Base-by-base conservation (phyloP, 768 basidiomycete genomes). In the Phlegmacium glaucopus region DNA sequence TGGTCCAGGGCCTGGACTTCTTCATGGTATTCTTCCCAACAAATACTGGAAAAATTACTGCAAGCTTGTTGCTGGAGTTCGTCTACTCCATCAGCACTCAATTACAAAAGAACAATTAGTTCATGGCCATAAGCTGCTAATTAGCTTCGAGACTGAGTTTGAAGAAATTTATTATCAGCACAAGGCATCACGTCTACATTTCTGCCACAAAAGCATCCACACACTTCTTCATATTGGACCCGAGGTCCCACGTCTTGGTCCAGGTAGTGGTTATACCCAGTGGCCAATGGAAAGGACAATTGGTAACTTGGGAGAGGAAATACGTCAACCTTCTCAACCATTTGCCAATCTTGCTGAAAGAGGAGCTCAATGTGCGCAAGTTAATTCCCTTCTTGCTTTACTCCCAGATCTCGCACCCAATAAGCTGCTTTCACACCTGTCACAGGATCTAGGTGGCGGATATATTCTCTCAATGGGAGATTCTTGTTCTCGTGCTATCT, bases 131-230 rank as follows among this genome's bases (percentile, higher is more conserved):
- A 6, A 18, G 0, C 38, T 50, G 0, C 45, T 73, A 1, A 13
- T 58, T 1, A 37, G 56, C 8, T 74, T 66, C 48, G 45, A 49
- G 1, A 40, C 38, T 1, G 68, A 70, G 15, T 75, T 62, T 49
- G 71, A 75, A 55, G 18, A 46, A 0, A 41, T 72, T 0, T 74
- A 74, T 50, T 64, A 59, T 38, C 63, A 65, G 26, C 18, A 55
- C 36, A 13, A 58, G 44, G 8, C n/a, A 17, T 50, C 48, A 10
- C 45, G 50, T 0, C 34, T 75, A 3, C 72, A 74, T 48, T 68
- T 75, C 25, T 39, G 59, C 6, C 58, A 61, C 2, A 72, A 53
- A 15, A 59, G 65, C 42, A 42, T 75, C 4, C 71, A 75, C 48
- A 52, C 60, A 0, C 47, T 69, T 6, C 18, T 58, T 6, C 74